phyloP scores from a whole-genome alignment of 2,329 filamentous ascomycete species.

The Daldinia sp. region DNA sequence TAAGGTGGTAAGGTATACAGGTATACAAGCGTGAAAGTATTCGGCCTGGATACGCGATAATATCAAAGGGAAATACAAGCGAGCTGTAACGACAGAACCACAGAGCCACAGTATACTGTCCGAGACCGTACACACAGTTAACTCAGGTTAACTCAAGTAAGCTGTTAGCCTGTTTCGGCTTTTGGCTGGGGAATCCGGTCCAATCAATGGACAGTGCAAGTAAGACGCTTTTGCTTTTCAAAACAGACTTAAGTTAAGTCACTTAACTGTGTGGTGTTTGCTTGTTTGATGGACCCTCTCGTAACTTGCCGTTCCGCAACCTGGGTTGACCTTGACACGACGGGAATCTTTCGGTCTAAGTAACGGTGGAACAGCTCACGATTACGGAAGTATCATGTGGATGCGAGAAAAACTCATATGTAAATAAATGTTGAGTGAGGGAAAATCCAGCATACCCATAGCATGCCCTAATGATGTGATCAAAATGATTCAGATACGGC shows the following conservation, averaged over 20 bases:
- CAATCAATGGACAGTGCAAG: conserved; percentile 26
- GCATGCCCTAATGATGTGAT: conserved; percentile 41
- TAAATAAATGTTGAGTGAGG: conserved; percentile 13
- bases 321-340: conserved; percentile 26
- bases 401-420: conserved; percentile 7
- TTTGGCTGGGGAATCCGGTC: conserved; percentile 40
- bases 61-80: conserved; percentile 23
- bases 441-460: conserved; percentile 19
- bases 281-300: conserved; percentile 19
- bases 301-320: conserved; percentile 14
- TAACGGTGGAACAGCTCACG: conserved; percentile 29
- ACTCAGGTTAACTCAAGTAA: conserved; percentile 15
- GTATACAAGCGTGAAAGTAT: conserved; percentile 5
- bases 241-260: too few species aligned
- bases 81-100: conserved; percentile 8
- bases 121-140: conserved; percentile 12
- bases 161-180: conserved; percentile 41
- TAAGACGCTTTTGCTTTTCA: conserved; percentile 26
- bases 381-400: conserved; percentile 36
- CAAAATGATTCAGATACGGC: conserved; percentile 39
- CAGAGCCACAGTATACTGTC: conserved; percentile 16
- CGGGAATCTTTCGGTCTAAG: conserved; percentile 18
- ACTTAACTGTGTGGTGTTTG: conserved; percentile 34
- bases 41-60: conserved; percentile 10
- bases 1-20: too few species aligned